These are phyloP conservation scores for Sphagnum contortum DNA, from an alignment of 225 moss, liverwort and hornwort genomes.

Conservation along the genomic window DNA sequence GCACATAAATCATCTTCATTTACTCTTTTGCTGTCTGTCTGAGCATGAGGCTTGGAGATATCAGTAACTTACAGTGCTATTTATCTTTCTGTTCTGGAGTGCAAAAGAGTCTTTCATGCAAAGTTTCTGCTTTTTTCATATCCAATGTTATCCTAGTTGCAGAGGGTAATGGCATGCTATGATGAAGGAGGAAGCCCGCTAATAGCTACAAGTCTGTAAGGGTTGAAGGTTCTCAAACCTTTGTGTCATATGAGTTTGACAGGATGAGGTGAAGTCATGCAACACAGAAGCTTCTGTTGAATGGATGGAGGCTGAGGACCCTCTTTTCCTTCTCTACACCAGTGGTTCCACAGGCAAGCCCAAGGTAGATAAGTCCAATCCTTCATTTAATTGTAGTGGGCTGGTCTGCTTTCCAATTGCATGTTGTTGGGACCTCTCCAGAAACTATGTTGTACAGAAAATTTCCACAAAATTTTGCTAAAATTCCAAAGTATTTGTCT, in stretches of 20 bases:
- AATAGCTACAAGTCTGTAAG: not conserved
- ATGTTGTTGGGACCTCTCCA: not conserved
- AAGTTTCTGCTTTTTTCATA: too few relatives aligned
- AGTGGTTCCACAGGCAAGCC: slow-evolving; percentile 44
- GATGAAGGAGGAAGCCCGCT: not conserved
- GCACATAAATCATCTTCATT: too few relatives aligned
- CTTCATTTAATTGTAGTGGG: not conserved
- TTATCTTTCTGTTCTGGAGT: too few relatives aligned
- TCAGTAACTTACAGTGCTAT: too few relatives aligned
- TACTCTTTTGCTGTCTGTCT: not conserved
- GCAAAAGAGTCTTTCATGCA: too few relatives aligned
- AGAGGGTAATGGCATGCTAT: too few relatives aligned
- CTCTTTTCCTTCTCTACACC: slow-evolving; percentile 40
- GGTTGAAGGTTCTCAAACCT: not conserved
- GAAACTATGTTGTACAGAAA: not conserved
- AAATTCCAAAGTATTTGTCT: too few relatives aligned
- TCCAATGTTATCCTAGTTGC: too few relatives aligned
- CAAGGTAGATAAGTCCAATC: slow-evolving; percentile 14
- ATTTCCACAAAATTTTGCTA: not conserved
- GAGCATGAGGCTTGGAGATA: not conserved
- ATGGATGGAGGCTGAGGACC: slow-evolving; percentile 51
- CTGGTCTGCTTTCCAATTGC: not conserved
- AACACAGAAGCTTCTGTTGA: slow-evolving; percentile 21
- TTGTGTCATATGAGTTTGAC: not conserved
- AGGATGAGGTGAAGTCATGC: slow-evolving; percentile 43